A percentile compares a stretch with the other conserved stretches of the same genome.
Evolutionary conservation across 371 early-diverging fungal species (phyloP).

Genomic region (Homolaphlyctis polyrhiza): DNA sequence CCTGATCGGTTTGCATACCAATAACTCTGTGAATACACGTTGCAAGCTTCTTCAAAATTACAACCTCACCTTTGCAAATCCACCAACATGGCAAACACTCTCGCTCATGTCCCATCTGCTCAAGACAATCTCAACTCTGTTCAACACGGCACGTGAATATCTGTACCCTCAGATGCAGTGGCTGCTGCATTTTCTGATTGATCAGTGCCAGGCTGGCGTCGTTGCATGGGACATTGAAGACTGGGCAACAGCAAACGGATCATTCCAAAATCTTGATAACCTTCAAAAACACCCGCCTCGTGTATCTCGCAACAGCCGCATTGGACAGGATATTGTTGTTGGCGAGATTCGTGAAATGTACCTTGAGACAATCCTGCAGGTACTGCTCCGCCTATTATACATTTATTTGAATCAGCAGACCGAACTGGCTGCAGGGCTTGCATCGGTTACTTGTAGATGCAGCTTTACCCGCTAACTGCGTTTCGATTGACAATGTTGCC

Average conservation of each 20-base stretch:
- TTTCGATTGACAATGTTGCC: no score
- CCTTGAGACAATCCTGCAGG: conserved; percentile 73
- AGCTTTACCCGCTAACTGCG: no score
- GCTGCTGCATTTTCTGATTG: conserved; percentile 72
- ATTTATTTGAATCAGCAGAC: conserved; percentile 12
- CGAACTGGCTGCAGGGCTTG: not conserved
- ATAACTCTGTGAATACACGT: no score
- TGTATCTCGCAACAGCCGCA: not conserved
- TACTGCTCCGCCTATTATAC: no score
- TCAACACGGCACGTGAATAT: conserved; percentile 63
- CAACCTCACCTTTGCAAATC: conserved; percentile 36
- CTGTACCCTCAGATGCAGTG: conserved; percentile 74
- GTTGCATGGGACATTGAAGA: conserved; percentile 44
- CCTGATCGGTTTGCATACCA: not conserved
- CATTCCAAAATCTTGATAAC: not conserved
- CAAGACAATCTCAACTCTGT: conserved; percentile 64
- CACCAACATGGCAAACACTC: conserved; percentile 45
- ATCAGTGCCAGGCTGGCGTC: conserved; percentile 44
- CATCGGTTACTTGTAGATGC: not conserved
- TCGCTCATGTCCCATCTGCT: conserved; percentile 58
- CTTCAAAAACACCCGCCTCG: not conserved
- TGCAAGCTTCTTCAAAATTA: conserved; percentile 29
- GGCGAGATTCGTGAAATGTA: conserved; percentile 79
- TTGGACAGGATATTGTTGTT: conserved; percentile 26
- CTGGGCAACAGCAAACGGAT: conserved; percentile 3